Evolutionary conservation across 2,329 filamentous ascomycete genomes (phyloP), one percentile per base, ranked within the genome.

Genomic region (Pseudopyrenochaeta lycopersici): DNA sequence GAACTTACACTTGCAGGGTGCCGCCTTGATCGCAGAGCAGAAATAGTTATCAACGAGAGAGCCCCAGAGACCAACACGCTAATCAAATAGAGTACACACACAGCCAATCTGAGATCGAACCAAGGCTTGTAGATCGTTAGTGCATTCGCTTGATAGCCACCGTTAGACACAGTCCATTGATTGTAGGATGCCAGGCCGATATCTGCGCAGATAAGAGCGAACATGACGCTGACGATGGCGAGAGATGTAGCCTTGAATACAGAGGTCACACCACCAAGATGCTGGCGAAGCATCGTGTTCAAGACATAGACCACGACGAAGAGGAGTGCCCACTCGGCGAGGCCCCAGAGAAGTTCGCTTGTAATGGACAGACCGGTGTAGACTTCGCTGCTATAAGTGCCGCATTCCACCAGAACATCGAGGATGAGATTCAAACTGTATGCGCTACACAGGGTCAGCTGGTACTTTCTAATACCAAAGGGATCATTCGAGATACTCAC

Each of bases 281-380:
- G 62, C 35, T 62, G 31, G 32, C 60, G 60, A 1, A 75, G 62
- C 51, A 63, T 46, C 10, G 21, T 54, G 59, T 73, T 73, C 43
- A 74, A 49, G 7, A 40, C 45, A 44, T 54, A 71, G 31, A 70
- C 42, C 4, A 66, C 58, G 2, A 68, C 52, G 7, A 68, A 56
- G 1, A 73, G 62, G 1, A 74, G 45, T 47, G 63, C 35, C 48
- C 55, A 68, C 12, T 52, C 35, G 35, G 43, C 56, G 7, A 75
- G 17, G 15, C 20, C 6, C 41, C 48, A 51, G 39, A 74, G 68
- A 1, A 74, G 36, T 2, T 1, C 35, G 17, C 20, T 48, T n/a
- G 64, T 56, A 23, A 68, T 63, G 18, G 17, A 17, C 39, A 62
- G 46, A 27, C 55, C 23, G 23, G 43, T 53, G 42, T 59, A 63